Evolutionary conservation across 495 filamentous ascomycete genomes (phyloP), one percentile per base, ranked within the genome.

Genomic region (Darksidea phi): DNA sequence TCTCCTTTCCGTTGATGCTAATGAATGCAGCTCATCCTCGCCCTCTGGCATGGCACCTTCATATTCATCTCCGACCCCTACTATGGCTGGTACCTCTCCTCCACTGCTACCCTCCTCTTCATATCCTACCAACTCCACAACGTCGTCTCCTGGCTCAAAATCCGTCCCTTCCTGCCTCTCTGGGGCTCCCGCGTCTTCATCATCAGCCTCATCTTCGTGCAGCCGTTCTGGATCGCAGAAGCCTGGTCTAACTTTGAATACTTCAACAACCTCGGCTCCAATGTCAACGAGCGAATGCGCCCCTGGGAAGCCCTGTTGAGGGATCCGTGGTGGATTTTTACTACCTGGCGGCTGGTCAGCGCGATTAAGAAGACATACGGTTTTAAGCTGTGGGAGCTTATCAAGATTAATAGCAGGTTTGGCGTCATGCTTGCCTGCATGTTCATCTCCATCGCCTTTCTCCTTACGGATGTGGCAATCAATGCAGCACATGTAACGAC

Each of bases 291-390:
- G 11, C n/a, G 23, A 1, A 63, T 54, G 43, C 54, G 66, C 1
- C 66, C 66, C 6, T 68, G 54, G 43, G 66, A 68, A 45, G 56
- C 66, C 34, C 13, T 41, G 7, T 5, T 46, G 41, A 32, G 64
- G 1, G 66, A 68, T 26, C 66, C 66, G 2, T 68, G 66, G 66
- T 68, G 66, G 66, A 63, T 68, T 25, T 68, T 65, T 46, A 68
- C 53, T 3, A 59, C 54, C 23, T 58, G 53, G 60, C 57, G 57
- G 32, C 34, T 68, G 38, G 54, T 61, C 41, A 25, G 57, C 28
- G 34, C 24, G 18, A 64, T 68, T 18, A 51, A 25, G 17, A 57
- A 57, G 41, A 43, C 52, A 15, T 68, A 68, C 25, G 38, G 42
- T 13, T 57, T 68, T 42, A 61, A 54, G 18, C 1, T 68, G 15